phyloP scores from a whole-genome alignment of 2,329 filamentous ascomycete genomes.

The Fusarium sp. region DNA sequence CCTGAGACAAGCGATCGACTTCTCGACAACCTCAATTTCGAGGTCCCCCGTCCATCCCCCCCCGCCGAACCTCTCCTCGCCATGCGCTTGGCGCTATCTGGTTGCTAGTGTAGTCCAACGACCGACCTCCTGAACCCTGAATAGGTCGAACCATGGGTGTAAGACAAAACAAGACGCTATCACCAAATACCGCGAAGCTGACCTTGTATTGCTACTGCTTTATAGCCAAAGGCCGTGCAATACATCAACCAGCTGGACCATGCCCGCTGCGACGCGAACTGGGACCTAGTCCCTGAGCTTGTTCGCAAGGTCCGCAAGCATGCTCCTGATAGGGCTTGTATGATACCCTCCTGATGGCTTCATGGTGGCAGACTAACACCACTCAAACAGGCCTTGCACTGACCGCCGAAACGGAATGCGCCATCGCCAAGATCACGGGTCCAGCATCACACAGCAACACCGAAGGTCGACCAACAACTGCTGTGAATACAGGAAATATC shows the following conservation, averaged over 20 bases:
- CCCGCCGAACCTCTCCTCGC: constrained; percentile 25
- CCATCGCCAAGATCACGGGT: constrained; percentile 69
- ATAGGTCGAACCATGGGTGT: constrained; percentile 56
- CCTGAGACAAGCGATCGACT: not conserved
- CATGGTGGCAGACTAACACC: constrained; percentile 26
- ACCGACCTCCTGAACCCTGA: constrained; percentile 52
- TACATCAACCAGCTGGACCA: constrained; percentile 88
- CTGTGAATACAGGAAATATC: constrained; percentile 60
- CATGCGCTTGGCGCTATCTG: constrained; percentile 45
- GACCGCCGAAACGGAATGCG: constrained; percentile 78
- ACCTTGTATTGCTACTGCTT: constrained; percentile 38
- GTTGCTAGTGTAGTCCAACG: constrained; percentile 43
- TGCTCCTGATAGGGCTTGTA: constrained; percentile 88
- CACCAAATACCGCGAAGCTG: constrained; percentile 31
- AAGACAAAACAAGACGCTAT: constrained; percentile 43
- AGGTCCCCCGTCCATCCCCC: constrained; percentile 13
- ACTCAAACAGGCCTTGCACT: constrained; percentile 72
- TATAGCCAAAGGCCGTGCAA: constrained; percentile 79
- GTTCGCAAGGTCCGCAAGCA: constrained; percentile 96
- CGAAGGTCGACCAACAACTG: constrained; percentile 59
- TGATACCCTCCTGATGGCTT: constrained; percentile 47
- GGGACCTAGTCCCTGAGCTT: constrained; percentile 88
- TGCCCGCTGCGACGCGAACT: constrained; percentile 89
- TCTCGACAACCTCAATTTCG: constrained; percentile 2
- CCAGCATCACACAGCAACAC: constrained; percentile 40